These are phyloP conservation scores for Penicillium sp. DNA, from an alignment of 2,329 filamentous ascomycete genomes.

Conservation along the genomic window DNA sequence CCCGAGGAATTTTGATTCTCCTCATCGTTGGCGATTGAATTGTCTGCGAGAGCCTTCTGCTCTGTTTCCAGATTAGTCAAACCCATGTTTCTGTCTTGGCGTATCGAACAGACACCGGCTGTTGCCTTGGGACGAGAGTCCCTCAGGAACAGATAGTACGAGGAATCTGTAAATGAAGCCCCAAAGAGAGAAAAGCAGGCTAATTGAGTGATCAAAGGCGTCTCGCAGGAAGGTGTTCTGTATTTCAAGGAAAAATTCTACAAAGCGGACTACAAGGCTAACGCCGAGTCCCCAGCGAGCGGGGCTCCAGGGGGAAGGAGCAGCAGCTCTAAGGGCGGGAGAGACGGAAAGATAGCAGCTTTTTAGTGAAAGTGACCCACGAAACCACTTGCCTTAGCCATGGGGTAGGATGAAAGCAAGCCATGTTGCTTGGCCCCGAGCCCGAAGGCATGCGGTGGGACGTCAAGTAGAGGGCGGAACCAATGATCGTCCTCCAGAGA, in stretches of 20 bases:
- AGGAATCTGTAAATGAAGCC: not conserved
- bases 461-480: constrained; percentile 7
- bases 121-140: not conserved
- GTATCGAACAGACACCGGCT: constrained; percentile 7
- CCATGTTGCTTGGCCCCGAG: constrained; percentile 5
- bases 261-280: constrained; percentile 22
- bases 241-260: constrained; percentile 8
- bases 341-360: constrained; percentile 13
- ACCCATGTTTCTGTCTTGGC: constrained; percentile 21
- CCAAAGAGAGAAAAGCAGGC: not conserved
- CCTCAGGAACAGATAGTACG: not conserved
- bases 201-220: not conserved
- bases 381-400: constrained; percentile 18
- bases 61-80: constrained; percentile 33
- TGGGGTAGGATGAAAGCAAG: constrained; percentile 9
- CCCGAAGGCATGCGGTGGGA: not conserved
- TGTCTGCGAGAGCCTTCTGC: constrained; percentile 26
- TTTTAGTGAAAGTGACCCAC: constrained; percentile 12
- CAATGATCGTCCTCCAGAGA: constrained; percentile 13
- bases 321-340: constrained; percentile 19
- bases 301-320: constrained; percentile 11
- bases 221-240: not conserved
- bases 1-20: constrained; percentile 15
- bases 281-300: constrained; percentile 22
- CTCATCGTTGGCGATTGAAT: constrained; percentile 17